These are phyloP conservation scores for Aspergillus bridgeri DNA, from an alignment of 495 filamentous ascomycete genomes.

Conservation along the genomic window DNA sequence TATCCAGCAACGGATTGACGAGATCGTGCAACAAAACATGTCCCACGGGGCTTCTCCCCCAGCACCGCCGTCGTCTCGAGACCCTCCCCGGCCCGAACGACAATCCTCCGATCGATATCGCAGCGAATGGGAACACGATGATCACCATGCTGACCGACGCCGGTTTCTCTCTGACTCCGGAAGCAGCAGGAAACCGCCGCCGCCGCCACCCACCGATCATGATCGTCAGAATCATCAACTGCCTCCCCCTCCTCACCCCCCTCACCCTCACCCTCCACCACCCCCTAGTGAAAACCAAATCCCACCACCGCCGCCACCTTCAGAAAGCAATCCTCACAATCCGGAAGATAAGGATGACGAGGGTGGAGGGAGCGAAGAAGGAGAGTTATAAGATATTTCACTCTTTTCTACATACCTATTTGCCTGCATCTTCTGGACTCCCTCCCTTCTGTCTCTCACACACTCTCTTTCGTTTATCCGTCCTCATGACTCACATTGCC, in stretches of 20 bases:
- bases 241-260: neutral
- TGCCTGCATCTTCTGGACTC: neutral
- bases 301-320: conserved; percentile 8
- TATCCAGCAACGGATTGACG: conserved; percentile 34
- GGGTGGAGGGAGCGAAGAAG: conserved; percentile 42
- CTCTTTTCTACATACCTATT: conserved; percentile 1
- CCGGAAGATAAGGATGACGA: conserved; percentile 24
- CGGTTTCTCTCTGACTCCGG: conserved; percentile 8
- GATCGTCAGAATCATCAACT: neutral
- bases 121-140: conserved; percentile 9
- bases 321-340: conserved; percentile 9
- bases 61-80: neutral
- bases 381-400: conserved; percentile 32
- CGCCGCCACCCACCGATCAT: neutral
- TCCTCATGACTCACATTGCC: neutral
- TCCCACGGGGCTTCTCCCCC: conserved; percentile 2
- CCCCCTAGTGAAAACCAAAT: too few relatives aligned
- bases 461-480: neutral
- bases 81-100: conserved; percentile 4
- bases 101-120: conserved; percentile 17
- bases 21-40: conserved; percentile 31
- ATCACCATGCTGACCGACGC: conserved; percentile 13
- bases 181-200: neutral
- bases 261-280: neutral
- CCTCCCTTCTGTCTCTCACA: neutral